These are phyloP conservation scores for Populus hybrid DNA, from an alignment of 441 rosid genomes.

Conservation along the genomic window DNA sequence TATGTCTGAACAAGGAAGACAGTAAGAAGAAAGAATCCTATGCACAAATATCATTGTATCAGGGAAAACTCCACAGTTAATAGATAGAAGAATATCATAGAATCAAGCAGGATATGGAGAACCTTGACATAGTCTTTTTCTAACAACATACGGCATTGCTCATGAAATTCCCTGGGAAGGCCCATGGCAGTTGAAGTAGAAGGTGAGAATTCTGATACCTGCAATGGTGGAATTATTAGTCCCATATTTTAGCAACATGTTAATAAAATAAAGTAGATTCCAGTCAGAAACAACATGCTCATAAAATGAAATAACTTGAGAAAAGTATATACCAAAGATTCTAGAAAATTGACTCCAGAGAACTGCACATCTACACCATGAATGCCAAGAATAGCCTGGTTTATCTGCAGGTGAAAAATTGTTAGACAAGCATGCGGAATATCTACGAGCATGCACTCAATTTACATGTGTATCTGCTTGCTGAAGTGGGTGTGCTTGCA, in stretches of 20 bases:
- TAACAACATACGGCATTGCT: slow-evolving; percentile 77
- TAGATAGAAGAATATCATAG: slow-evolving; percentile 4
- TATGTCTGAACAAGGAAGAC: slow-evolving; percentile 14
- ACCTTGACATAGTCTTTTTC: slow-evolving; percentile 90
- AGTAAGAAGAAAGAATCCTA: slow-evolving; percentile 15
- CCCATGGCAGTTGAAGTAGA: slow-evolving; percentile 95
- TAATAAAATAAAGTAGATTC: slow-evolving; percentile 20
- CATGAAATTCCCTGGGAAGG: slow-evolving; percentile 92
- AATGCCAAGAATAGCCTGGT: slow-evolving; percentile 77
- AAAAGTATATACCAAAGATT: slow-evolving; percentile 67
- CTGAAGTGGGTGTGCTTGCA: not conserved
- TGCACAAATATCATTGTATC: not conserved
- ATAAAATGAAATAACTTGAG: slow-evolving; percentile 11
- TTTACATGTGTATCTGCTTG: not conserved
- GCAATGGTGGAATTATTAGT: slow-evolving; percentile 24
- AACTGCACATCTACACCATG: slow-evolving; percentile 83
- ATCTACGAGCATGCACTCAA: not conserved
- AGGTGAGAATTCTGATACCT: slow-evolving; percentile 98
- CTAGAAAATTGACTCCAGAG: slow-evolving; percentile 81
- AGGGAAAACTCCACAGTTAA: not conserved
- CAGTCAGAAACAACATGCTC: slow-evolving; percentile 13
- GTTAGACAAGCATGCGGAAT: slow-evolving; percentile 12
- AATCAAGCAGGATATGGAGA: slow-evolving; percentile 15
- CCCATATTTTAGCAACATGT: not conserved
- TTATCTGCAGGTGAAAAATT: slow-evolving; percentile 47